Evolutionary conservation across 2,329 filamentous ascomycete species (phyloP).

Genomic region (Cordyceps tenuipes): DNA sequence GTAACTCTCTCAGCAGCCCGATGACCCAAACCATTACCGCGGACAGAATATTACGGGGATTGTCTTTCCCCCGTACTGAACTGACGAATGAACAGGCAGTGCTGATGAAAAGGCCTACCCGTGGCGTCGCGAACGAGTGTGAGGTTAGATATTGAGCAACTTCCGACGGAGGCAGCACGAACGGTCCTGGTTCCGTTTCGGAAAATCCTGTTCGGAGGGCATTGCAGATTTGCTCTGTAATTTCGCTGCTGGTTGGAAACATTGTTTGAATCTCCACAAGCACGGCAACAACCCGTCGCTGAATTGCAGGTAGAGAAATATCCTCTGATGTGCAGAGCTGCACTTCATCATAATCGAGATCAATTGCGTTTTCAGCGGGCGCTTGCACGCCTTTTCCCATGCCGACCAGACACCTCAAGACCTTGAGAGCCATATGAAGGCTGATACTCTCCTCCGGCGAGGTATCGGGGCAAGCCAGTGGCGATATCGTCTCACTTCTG

Average conservation of each 20-base stretch:
- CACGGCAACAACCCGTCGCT: conserved; percentile 38
- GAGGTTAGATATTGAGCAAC: conserved; percentile 60
- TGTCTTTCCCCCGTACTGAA: conserved; percentile 39
- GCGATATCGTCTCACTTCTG: neutral
- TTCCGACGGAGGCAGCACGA: conserved; percentile 60
- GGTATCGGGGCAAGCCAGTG: conserved; percentile 16
- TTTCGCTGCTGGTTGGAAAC: conserved; percentile 55
- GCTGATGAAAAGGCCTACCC: conserved; percentile 60
- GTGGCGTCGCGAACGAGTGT: conserved; percentile 50
- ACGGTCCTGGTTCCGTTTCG: conserved; percentile 65
- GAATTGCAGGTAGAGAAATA: conserved; percentile 26
- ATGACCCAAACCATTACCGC: conserved; percentile 54
- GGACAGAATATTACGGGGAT: conserved; percentile 40
- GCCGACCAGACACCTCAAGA: conserved; percentile 59
- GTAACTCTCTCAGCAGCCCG: conserved; percentile 52
- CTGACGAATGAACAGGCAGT: conserved; percentile 64
- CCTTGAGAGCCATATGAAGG: conserved; percentile 42
- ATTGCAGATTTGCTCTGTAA: conserved; percentile 62
- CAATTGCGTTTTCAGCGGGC: conserved; percentile 56
- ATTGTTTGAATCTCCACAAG: conserved; percentile 39
- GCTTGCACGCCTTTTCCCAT: conserved; percentile 67
- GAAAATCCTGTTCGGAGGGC: conserved; percentile 68
- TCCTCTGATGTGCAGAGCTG: conserved; percentile 12
- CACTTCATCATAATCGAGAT: conserved; percentile 51
- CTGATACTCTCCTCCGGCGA: conserved; percentile 33